Percentiles rank a stretch among this genome's conserved stretches.
phyloP scores from a whole-genome alignment of 768 basidiomycete species.

The Pisolithus microcarpus region DNA sequence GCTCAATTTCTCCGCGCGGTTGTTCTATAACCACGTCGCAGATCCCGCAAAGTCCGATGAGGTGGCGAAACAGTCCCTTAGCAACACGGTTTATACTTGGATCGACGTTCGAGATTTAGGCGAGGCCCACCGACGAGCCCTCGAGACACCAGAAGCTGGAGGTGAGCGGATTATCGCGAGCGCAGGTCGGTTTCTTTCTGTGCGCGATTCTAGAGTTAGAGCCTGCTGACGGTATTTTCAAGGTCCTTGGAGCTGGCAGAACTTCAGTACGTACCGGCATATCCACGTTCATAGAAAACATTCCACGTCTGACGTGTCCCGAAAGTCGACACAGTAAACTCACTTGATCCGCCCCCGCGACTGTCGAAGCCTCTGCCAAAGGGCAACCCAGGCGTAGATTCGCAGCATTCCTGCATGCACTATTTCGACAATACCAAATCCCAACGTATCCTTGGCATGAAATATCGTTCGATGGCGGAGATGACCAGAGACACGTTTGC shows the following conservation, averaged over 20 bases:
- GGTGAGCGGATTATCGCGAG: constrained; percentile 51
- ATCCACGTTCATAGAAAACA: too few relatives aligned
- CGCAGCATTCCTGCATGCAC: constrained; percentile 11
- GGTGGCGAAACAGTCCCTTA: constrained; percentile 18
- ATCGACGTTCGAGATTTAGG: constrained; percentile 53
- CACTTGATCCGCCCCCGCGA: constrained; percentile 25
- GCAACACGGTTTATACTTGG: constrained; percentile 28
- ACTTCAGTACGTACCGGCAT: constrained; percentile 17
- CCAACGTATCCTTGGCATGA: constrained; percentile 34
- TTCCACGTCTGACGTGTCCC: neutral
- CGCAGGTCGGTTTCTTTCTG: constrained; percentile 17
- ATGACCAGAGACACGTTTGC: constrained; percentile 34
- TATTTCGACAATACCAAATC: constrained; percentile 33
- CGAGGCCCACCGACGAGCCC: constrained; percentile 43
- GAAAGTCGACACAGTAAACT: constrained; percentile 32
- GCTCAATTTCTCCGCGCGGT: constrained; percentile 34
- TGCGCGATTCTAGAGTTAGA: neutral
- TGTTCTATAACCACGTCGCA: constrained; percentile 31
- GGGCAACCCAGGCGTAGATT: constrained; percentile 29
- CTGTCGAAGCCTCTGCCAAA: constrained; percentile 24
- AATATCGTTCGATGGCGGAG: constrained; percentile 35
- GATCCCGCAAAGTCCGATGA: constrained; percentile 14
- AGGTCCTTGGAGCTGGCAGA: constrained; percentile 27
- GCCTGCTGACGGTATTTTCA: neutral
- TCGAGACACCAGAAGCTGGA: constrained; percentile 45